phyloP scores from a whole-genome alignment of 2,329 filamentous ascomycete genomes.

The Diplodia sapinea region DNA sequence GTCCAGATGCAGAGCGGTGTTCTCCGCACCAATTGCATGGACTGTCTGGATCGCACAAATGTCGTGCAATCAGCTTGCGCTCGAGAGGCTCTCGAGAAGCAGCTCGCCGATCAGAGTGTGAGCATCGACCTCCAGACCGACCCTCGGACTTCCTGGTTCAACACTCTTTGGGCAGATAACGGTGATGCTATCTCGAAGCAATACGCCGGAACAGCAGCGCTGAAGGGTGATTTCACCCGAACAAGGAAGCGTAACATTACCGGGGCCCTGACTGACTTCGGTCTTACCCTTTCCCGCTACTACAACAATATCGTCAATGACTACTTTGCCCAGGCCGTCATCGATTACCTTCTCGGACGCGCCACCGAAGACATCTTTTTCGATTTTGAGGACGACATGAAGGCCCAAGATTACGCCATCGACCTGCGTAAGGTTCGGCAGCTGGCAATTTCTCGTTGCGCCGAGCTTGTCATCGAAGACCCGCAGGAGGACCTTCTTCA shows the following conservation, averaged over 20 bases:
- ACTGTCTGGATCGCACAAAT: constrained; percentile 94
- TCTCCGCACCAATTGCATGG: constrained; percentile 97
- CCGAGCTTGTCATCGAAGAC: constrained; percentile 76
- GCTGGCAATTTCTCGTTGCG: constrained; percentile 86
- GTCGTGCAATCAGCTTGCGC: constrained; percentile 93
- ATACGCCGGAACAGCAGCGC: constrained; percentile 91
- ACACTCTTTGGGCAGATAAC: constrained; percentile 96
- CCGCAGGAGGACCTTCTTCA: constrained; percentile 86
- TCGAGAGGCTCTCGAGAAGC: constrained; percentile 78
- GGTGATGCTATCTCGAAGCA: constrained; percentile 95
- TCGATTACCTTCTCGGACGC: constrained; percentile 92
- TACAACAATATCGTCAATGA: constrained; percentile 94
- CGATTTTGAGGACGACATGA: constrained; percentile 93
- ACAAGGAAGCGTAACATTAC: constrained; percentile 89
- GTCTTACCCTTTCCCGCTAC: constrained; percentile 80
- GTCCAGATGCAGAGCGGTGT: constrained; percentile 70
- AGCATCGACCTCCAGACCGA: constrained; percentile 77
- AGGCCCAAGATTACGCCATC: constrained; percentile 87
- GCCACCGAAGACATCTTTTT: constrained; percentile 85
- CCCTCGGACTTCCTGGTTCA: constrained; percentile 89
- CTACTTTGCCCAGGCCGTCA: constrained; percentile 93
- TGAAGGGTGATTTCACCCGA: constrained; percentile 96
- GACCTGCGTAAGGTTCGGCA: constrained; percentile 84
- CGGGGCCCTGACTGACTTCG: constrained; percentile 88
- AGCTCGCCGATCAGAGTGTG: constrained; percentile 77